Conservation (phyloP, 164 flowering plant genomes). For the Umbellularia californica region DNA sequence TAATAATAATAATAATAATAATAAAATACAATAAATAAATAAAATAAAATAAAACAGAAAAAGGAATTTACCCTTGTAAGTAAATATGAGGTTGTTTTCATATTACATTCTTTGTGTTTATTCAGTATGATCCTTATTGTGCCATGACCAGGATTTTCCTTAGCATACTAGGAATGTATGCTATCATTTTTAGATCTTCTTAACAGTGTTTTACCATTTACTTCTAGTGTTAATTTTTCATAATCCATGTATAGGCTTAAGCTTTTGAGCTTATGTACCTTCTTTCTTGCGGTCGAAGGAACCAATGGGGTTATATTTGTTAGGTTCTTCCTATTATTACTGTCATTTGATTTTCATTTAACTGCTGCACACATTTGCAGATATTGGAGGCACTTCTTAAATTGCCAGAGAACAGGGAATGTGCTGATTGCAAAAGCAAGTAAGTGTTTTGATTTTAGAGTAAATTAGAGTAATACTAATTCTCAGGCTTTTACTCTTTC, state of each 20-base stretch:
- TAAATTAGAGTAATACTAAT: background rate
- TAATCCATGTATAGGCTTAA: background rate
- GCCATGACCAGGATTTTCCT: too few species aligned
- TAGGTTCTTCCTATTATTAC: too few species aligned
- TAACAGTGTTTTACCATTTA: background rate
- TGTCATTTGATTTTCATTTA: background rate
- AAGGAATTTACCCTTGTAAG: too few species aligned
- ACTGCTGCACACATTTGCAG: slow-evolving; percentile 27
- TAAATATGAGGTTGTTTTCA: too few species aligned
- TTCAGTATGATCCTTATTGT: too few species aligned
- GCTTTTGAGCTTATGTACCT: background rate
- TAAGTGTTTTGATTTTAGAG: slow-evolving; percentile 22
- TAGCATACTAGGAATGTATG: too few species aligned
- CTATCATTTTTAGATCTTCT: too few species aligned
- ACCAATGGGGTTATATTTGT: background rate
- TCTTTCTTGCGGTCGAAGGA: background rate
- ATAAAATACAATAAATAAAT: too few species aligned
- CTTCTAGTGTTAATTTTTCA: background rate
- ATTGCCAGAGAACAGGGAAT: slow-evolving; percentile 63
- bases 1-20: too few species aligned
- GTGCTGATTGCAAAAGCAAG: slow-evolving; percentile 71
- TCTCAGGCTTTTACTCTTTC: background rate
- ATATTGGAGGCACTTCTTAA: slow-evolving; percentile 59
- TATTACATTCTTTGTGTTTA: too few species aligned
- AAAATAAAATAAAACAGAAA: too few species aligned